Evolutionary conservation across 2,329 filamentous ascomycete genomes (phyloP).

Genomic region (Blastomyces gilchristii): DNA sequence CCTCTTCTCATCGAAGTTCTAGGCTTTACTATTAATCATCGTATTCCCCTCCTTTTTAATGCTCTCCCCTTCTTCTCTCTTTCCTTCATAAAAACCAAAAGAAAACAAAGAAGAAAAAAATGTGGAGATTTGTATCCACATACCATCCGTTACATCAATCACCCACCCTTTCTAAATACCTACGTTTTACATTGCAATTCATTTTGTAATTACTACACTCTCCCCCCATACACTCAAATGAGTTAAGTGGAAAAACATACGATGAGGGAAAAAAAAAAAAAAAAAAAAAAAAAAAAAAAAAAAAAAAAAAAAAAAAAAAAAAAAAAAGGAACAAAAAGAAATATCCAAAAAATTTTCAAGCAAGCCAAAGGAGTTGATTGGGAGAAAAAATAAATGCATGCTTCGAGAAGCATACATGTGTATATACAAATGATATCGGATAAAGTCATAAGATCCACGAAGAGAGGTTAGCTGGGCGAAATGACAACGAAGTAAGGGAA

Average conservation of each 20-base stretch:
- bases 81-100: not conserved
- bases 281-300: too few relatives aligned
- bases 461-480: not conserved
- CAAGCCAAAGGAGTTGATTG: not conserved
- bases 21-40: not conserved
- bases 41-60: not conserved
- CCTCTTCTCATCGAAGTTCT: not conserved
- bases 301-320: too few relatives aligned
- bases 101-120: not conserved
- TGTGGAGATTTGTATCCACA: not conserved
- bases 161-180: not conserved
- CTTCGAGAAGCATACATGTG: not conserved
- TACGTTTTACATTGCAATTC: not conserved
- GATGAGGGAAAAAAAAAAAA: not conserved
- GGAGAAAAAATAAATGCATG: not conserved
- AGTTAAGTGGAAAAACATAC: not conserved
- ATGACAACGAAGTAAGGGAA: not conserved
- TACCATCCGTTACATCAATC: too few relatives aligned
- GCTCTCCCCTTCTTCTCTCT: not conserved
- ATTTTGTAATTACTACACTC: not conserved
- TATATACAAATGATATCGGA: not conserved
- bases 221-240: not conserved
- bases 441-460: not conserved
- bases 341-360: too few relatives aligned
- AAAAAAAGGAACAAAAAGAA: not conserved